Conservation (phyloP, 2,329 filamentous ascomycete species). For the Bretziella fagacearum region DNA sequence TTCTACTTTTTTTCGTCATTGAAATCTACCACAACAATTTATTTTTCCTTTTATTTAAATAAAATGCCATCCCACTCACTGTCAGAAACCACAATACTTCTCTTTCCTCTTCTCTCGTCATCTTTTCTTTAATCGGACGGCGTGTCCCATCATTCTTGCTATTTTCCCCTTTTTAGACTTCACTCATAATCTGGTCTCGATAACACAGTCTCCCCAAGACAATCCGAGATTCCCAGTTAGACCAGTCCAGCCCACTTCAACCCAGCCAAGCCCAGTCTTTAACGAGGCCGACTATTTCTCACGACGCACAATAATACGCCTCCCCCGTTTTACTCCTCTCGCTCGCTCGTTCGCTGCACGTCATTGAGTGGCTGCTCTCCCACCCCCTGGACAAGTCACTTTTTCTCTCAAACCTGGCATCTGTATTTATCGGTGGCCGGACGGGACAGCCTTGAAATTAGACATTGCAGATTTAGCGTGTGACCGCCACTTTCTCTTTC, state of each 20-base stretch:
- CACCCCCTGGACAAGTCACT: not conserved
- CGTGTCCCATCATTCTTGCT: too few species aligned
- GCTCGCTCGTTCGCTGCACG: not conserved
- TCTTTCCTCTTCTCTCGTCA: too few species aligned
- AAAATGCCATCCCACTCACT: too few species aligned
- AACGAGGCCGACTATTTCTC: not conserved
- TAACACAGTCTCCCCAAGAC: too few species aligned
- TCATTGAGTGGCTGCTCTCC: too few species aligned
- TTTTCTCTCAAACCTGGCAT: not conserved
- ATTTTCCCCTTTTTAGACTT: too few species aligned
- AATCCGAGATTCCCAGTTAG: too few species aligned
- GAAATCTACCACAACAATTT: not conserved
- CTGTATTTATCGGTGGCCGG: not conserved
- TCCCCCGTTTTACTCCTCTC: not conserved
- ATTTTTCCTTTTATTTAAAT: not conserved
- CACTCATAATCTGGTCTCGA: too few species aligned
- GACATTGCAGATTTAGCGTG: not conserved
- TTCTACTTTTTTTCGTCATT: not conserved
- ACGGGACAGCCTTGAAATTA: not conserved
- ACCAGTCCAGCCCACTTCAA: too few species aligned
- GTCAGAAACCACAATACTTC: too few species aligned
- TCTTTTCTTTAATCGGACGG: too few species aligned
- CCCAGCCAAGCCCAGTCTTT: not conserved
- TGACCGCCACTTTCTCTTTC: constrained; percentile 1
- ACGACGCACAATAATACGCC: not conserved